phyloP scores from a whole-genome alignment of 805 yeast genomes.

The Vanderwaltozyma verrucispora region DNA sequence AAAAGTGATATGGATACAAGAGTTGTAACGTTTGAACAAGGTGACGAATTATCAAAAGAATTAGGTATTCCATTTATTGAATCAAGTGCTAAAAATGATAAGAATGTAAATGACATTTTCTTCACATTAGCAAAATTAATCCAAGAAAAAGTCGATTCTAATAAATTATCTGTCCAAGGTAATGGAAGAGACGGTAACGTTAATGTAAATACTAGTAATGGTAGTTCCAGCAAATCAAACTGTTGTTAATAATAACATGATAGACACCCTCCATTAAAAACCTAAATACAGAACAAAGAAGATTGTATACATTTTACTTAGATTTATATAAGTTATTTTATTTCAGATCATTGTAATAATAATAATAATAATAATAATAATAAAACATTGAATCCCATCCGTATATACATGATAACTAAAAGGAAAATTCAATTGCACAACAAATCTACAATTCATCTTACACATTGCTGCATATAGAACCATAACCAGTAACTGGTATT shows the following conservation, averaged over 20 bases:
- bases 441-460: too few relatives aligned
- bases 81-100: constrained; percentile 90
- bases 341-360: too few relatives aligned
- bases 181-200: constrained; percentile 38
- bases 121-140: constrained; percentile 78
- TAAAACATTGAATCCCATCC: too few relatives aligned
- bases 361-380: too few relatives aligned
- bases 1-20: constrained; percentile 86
- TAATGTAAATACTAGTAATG: constrained; percentile 31
- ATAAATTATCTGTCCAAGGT: constrained; percentile 40
- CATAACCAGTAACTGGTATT: too few relatives aligned
- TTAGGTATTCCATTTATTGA: constrained; percentile 86
- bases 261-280: too few relatives aligned
- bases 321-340: too few relatives aligned
- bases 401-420: too few relatives aligned
- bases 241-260: constrained; percentile 47
- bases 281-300: too few relatives aligned
- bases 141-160: constrained; percentile 58
- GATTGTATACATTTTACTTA: too few relatives aligned
- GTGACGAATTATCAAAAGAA: constrained; percentile 77
- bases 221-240: constrained; percentile 33
- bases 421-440: too few relatives aligned
- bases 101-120: constrained; percentile 85
- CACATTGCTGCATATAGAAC: too few relatives aligned
- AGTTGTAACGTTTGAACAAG: constrained; percentile 82